A percentile compares a stretch with the other conserved stretches of the same genome.
Conservation (phyloP, 2,329 filamentous ascomycete genomes). For the Colletotrichum orchidophilum region DNA sequence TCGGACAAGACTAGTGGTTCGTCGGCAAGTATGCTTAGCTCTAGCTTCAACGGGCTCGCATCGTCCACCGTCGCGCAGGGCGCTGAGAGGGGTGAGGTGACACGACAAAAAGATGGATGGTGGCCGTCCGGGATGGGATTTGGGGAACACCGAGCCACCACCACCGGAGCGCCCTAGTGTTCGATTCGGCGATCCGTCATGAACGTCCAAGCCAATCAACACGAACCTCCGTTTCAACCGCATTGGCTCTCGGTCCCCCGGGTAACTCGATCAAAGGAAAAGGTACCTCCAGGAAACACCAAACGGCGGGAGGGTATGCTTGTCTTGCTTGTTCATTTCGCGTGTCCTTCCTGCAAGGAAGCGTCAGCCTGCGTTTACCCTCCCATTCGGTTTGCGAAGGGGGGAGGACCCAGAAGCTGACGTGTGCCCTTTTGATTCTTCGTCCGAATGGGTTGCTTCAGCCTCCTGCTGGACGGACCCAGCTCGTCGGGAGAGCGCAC, state of each 20-base stretch:
- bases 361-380: background rate
- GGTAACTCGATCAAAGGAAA: background rate
- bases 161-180: slow-evolving; percentile 23
- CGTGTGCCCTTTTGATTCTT: background rate
- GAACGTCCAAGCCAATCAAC: slow-evolving; percentile 9
- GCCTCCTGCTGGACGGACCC: background rate
- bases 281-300: background rate
- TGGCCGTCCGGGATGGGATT: slow-evolving; percentile 24
- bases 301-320: background rate
- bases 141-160: slow-evolving; percentile 30
- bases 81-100: background rate
- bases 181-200: slow-evolving; percentile 6
- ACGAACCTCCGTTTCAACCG: slow-evolving; percentile 8
- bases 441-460: background rate
- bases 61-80: background rate
- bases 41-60: background rate
- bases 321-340: no score
- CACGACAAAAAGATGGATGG: background rate
- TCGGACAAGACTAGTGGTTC: slow-evolving; percentile 5
- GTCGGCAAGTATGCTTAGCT: slow-evolving; percentile 11
- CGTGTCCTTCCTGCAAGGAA: background rate
- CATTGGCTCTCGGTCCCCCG: slow-evolving; percentile 25
- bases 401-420: background rate
- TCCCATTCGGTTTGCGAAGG: background rate
- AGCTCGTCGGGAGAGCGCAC: background rate